Conservation (phyloP, 2,329 filamentous ascomycete genomes). For the Trichoderma atrobrunneum region DNA sequence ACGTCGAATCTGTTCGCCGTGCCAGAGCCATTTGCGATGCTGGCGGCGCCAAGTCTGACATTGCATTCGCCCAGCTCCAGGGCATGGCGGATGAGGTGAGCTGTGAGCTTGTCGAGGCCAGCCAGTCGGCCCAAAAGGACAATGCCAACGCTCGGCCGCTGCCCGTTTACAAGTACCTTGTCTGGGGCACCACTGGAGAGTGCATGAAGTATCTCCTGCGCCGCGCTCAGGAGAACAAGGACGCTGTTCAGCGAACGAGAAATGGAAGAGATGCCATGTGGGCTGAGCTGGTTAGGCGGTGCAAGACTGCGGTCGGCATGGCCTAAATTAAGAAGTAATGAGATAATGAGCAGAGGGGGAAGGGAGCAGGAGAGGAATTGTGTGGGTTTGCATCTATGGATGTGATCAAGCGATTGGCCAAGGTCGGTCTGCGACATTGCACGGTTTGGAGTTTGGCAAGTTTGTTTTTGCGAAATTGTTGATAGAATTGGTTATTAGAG, state of each 20-base stretch:
- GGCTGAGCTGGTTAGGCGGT: conserved; percentile 57
- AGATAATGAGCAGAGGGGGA: background rate
- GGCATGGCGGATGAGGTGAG: conserved; percentile 96
- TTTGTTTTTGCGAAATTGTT: background rate
- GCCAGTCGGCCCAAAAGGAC: conserved; percentile 30
- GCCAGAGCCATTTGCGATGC: conserved; percentile 52
- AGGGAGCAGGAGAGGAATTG: background rate
- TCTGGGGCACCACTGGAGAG: conserved; percentile 70
- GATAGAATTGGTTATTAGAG: background rate
- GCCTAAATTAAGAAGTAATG: conserved; percentile 25
- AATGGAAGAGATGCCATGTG: conserved; percentile 62
- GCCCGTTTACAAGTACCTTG: conserved; percentile 67
- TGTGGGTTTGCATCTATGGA: background rate
- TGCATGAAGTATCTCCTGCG: conserved; percentile 79
- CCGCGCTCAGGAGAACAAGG: conserved; percentile 65
- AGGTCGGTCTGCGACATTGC: background rate
- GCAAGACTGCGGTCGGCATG: conserved; percentile 42
- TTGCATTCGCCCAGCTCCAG: conserved; percentile 67
- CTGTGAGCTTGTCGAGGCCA: conserved; percentile 52
- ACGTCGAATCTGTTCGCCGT: conserved; percentile 65
- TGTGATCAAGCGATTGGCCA: background rate
- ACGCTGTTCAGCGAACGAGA: conserved; percentile 62
- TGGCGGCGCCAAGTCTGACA: conserved; percentile 39
- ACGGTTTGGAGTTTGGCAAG: conserved; percentile 1
- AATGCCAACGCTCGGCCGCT: conserved; percentile 35